Percentiles rank a stretch among this genome's conserved stretches.
These are phyloP conservation scores for Nakazawaea laoshanensis DNA, from an alignment of 805 yeast genomes.

Conservation along the genomic window DNA sequence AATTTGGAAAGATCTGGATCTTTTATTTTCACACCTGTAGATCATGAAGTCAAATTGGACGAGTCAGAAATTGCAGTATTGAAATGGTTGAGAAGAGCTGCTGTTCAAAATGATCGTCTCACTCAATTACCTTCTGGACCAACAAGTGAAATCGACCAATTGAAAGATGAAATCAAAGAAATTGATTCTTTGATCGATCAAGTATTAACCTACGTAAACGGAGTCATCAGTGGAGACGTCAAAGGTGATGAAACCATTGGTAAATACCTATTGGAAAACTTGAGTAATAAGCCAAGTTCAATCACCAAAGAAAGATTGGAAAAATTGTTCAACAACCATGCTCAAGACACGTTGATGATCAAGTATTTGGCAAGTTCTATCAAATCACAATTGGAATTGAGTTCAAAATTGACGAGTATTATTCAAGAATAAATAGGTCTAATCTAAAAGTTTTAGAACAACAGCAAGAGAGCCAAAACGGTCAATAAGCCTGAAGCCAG, in stretches of 20 bases:
- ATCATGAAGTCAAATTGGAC: constrained; percentile 49
- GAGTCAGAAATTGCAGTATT: constrained; percentile 52
- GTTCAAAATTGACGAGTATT: constrained; percentile 62
- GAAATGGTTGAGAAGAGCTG: constrained; percentile 33
- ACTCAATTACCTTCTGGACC: constrained; percentile 22
- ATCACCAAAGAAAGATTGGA: constrained; percentile 44
- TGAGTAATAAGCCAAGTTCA: constrained; percentile 44
- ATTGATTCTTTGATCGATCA: constrained; percentile 39
- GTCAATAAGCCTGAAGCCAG: neutral
- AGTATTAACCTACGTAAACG: constrained; percentile 39
- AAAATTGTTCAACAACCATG: constrained; percentile 56
- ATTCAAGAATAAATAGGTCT: constrained; percentile 21
- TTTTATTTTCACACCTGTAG: constrained; percentile 70
- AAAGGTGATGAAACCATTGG: constrained; percentile 54
- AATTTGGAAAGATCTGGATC: constrained; percentile 32
- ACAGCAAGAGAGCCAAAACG: neutral
- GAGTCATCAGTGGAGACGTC: constrained; percentile 31
- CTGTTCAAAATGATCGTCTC: constrained; percentile 21
- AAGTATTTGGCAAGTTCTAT: constrained; percentile 78
- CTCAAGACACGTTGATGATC: constrained; percentile 74
- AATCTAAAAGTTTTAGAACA: too few relatives aligned
- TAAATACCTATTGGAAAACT: constrained; percentile 50
- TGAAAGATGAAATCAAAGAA: constrained; percentile 35
- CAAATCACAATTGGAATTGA: constrained; percentile 75
- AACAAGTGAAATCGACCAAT: constrained; percentile 35